Evolutionary conservation across 2,329 filamentous ascomycete genomes (phyloP), one percentile per base, ranked within the genome.

Genomic region (Fragosphaeria purpurea): DNA sequence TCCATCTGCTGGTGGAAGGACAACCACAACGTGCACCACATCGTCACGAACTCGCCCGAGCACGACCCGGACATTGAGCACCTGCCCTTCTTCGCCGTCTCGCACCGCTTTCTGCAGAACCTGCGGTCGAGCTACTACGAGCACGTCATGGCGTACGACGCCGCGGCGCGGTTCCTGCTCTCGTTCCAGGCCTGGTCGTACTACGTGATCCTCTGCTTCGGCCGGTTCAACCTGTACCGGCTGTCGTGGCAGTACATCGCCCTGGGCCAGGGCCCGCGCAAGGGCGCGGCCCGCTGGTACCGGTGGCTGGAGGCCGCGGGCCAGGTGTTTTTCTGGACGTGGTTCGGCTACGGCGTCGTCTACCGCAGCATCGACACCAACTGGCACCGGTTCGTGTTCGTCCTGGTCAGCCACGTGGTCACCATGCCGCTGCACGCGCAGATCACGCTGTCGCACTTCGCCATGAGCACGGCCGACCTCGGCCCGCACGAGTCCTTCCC

Each of bases 1-100:
- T 95, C 88, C 32, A 70, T 95, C 49, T 88, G 91, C 43, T 98
- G 93, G 93, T 98, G 93, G 91, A 97, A 97, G 69, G 78, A 82
- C 55, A 96, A 83, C 64, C 91, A 97, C 67, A 97, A 97, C 62
- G 89, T 96, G 7, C 91, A 97, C 64, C 91, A 97, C 62, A 89
- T 97, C 58, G 85, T 97, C 48, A 97, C 93, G 13, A 97, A 97
- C 65, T 85, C 85, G 42, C 87, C 90, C 11, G 93, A 96, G 66
- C 91, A 97, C 63, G 91, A 97, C 63, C 91, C 93, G 0, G 91
- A 97, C 64, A 97, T 96, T 59, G 82, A 91, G 64, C 85, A 95
- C 64, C 79, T 95, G 67, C 90, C 90, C 4, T 84, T 95, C 64
- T 88, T 96, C 64, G 88, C 88, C 53, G 80, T 93, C 34, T 89